phyloP scores from a whole-genome alignment of 805 yeast genomes.

The Ogataea kodamae region DNA sequence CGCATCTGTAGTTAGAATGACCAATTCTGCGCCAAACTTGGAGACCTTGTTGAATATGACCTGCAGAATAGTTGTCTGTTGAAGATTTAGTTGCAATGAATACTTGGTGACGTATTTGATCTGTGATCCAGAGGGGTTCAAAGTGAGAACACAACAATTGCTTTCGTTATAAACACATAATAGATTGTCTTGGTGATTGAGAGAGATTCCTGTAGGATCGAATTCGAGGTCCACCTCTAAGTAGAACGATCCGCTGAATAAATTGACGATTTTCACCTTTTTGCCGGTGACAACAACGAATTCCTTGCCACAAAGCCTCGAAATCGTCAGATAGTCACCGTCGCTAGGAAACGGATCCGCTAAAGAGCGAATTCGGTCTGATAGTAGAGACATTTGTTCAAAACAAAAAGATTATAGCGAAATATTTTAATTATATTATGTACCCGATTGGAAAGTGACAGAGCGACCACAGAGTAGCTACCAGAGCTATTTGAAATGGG shows the following conservation, averaged over 20 bases:
- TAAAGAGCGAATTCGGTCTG: slow-evolving; percentile 10
- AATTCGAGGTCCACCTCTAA: slow-evolving; percentile 19
- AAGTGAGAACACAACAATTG: slow-evolving; percentile 17
- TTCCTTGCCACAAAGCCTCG: slow-evolving; percentile 28
- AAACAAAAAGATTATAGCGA: background rate
- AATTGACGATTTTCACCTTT: slow-evolving; percentile 19
- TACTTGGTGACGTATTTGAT: slow-evolving; percentile 12
- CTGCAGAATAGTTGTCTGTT: slow-evolving; percentile 32
- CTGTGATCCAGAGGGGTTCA: slow-evolving; percentile 22
- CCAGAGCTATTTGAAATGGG: slow-evolving; percentile 3
- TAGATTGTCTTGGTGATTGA: slow-evolving; percentile 26
- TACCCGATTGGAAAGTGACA: too few relatives aligned
- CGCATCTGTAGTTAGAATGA: slow-evolving; percentile 37
- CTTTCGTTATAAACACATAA: slow-evolving; percentile 26
- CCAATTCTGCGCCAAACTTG: slow-evolving; percentile 40
- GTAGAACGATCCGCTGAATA: slow-evolving; percentile 9
- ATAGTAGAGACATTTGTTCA: slow-evolving; percentile 4
- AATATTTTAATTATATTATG: background rate
- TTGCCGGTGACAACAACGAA: slow-evolving; percentile 24
- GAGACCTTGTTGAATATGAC: slow-evolving; percentile 45
- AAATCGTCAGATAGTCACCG: slow-evolving; percentile 21
- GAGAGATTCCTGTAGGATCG: slow-evolving; percentile 24
- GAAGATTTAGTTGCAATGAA: slow-evolving; percentile 11
- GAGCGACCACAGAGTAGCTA: too few relatives aligned
- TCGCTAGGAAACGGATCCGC: slow-evolving; percentile 15